phyloP scores from a whole-genome alignment of 306 rosid species.

The Cicer bijugum region DNA sequence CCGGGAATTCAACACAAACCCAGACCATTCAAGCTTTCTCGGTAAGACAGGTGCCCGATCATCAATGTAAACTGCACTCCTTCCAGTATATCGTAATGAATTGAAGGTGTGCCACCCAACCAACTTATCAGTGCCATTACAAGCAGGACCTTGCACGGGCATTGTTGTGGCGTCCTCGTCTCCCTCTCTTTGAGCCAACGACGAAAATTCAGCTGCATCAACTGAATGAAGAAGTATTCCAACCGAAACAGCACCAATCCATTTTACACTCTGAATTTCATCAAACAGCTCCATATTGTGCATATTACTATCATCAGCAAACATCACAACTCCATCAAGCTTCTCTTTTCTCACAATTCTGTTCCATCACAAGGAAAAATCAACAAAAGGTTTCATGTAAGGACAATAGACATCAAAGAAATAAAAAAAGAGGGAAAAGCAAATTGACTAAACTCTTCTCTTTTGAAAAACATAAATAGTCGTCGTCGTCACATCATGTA shows the following conservation, averaged over 20 bases:
- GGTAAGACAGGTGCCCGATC: constrained; percentile 87
- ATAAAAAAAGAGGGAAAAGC: background rate
- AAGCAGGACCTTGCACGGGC: constrained; percentile 98
- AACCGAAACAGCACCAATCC: constrained; percentile 94
- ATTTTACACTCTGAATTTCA: constrained; percentile 80
- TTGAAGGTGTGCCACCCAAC: constrained; percentile 98
- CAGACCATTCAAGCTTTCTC: constrained; percentile 90
- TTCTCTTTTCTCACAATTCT: constrained; percentile 79
- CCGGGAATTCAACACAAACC: constrained; percentile 89
- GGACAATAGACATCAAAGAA: background rate
- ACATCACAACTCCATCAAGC: constrained; percentile 90
- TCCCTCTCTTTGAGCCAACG: constrained; percentile 46
- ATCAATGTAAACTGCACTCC: constrained; percentile 75
- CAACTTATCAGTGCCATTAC: constrained; percentile 80
- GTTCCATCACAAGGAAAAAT: constrained; percentile 53
- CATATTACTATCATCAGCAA: constrained; percentile 99
- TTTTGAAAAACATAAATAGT: background rate
- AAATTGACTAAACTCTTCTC: background rate
- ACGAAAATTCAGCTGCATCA: constrained; percentile 48
- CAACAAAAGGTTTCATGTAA: constrained; percentile 42
- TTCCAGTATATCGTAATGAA: constrained; percentile 66
- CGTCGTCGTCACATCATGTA: background rate
- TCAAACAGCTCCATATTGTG: constrained; percentile 94
- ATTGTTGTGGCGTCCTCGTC: constrained; percentile 55
- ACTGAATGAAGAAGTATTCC: constrained; percentile 80